phyloP scores from a whole-genome alignment of 257 asterid genomes.

The Perilla frutescens region DNA sequence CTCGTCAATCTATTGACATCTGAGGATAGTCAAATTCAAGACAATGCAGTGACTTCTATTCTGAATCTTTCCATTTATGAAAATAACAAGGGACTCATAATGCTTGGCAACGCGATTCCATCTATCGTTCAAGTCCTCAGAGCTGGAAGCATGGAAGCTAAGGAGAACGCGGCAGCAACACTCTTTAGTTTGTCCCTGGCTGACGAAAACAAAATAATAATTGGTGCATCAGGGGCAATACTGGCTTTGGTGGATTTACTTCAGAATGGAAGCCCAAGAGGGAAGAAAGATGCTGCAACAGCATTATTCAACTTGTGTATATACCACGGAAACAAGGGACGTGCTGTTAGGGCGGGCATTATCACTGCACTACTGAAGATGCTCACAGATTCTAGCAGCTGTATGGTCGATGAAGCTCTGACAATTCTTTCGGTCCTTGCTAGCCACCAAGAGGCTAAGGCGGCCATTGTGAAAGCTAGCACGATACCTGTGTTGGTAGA shows the following conservation, averaged over 20 bases:
- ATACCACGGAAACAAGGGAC: constrained; percentile 88
- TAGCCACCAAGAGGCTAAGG: constrained; percentile 82
- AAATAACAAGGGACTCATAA: constrained; percentile 73
- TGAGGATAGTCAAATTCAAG: constrained; percentile 70
- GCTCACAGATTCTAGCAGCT: constrained; percentile 70
- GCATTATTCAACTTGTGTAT: constrained; percentile 88
- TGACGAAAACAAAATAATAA: constrained; percentile 84
- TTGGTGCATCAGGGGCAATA: constrained; percentile 95
- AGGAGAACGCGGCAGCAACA: constrained; percentile 94
- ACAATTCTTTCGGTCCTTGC: constrained; percentile 89
- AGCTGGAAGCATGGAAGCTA: constrained; percentile 88
- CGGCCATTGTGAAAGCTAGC: constrained; percentile 72
- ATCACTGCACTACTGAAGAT: constrained; percentile 65
- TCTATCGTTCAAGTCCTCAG: constrained; percentile 89
- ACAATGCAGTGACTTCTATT: constrained; percentile 83
- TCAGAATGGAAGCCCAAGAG: constrained; percentile 69
- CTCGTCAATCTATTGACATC: constrained; percentile 73
- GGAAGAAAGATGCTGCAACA: constrained; percentile 94
- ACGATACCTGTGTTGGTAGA: constrained; percentile 77
- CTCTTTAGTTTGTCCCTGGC: constrained; percentile 84
- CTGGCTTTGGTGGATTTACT: constrained; percentile 86
- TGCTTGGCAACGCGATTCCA: constrained; percentile 92
- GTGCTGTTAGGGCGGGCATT: constrained; percentile 90
- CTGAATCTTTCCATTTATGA: constrained; percentile 87
- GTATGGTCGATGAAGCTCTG: constrained; percentile 89